Percentiles rank a stretch among this genome's conserved stretches.
Evolutionary conservation across 129 eudicot species (phyloP).

Genomic region (Apium graveolens): DNA sequence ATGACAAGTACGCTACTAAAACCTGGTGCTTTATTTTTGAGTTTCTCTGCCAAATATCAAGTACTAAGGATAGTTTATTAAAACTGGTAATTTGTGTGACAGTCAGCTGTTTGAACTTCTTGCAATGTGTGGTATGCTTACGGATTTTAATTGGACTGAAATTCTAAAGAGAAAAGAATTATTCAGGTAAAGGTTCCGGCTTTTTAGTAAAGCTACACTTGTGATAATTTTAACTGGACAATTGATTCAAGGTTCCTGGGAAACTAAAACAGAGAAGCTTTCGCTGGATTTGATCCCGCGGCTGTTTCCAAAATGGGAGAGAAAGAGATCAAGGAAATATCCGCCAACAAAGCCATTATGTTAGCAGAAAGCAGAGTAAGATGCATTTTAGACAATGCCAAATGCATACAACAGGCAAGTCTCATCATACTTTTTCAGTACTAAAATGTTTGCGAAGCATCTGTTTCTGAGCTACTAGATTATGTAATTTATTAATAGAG

Average conservation of each 20-base stretch:
- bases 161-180: constrained; percentile 64
- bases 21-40: background rate
- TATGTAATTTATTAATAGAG: background rate
- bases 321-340: constrained; percentile 59
- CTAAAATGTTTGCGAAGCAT: background rate
- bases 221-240: background rate
- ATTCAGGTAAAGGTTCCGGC: constrained; percentile 41
- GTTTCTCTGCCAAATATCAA: background rate
- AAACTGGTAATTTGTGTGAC: constrained; percentile 18
- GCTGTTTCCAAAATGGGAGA: constrained; percentile 72
- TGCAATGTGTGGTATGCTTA: constrained; percentile 83
- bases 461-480: background rate
- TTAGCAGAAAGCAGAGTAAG: constrained; percentile 82
- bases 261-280: constrained; percentile 54
- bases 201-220: background rate
- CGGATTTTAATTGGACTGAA: constrained; percentile 97
- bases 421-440: background rate
- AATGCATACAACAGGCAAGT: constrained; percentile 80
- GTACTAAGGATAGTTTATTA: background rate
- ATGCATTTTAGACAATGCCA: constrained; percentile 88
- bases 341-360: constrained; percentile 56
- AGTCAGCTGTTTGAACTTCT: constrained; percentile 91
- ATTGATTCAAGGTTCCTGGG: background rate
- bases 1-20: constrained; percentile 72
- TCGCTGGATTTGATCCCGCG: constrained; percentile 74